Evolutionary conservation across 805 yeast species (phyloP).

Genomic region (Candida ponderosae): DNA sequence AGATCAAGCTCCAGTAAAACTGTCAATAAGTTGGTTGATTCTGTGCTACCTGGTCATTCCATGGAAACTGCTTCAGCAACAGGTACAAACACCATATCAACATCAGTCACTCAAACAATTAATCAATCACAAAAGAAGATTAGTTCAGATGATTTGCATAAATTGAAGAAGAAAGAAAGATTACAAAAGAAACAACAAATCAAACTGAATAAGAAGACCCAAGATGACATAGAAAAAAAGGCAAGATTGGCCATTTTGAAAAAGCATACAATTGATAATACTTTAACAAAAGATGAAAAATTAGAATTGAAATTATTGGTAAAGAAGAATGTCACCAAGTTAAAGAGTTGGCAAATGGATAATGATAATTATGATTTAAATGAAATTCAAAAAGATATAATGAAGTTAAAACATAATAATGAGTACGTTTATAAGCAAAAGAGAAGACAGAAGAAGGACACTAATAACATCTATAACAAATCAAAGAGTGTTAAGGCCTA

Average conservation of each 20-base stretch:
- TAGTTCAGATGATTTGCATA: constrained; percentile 25
- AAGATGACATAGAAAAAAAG: constrained; percentile 18
- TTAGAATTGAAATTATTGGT: constrained; percentile 25
- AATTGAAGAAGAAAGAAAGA: constrained; percentile 27
- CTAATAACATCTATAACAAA: constrained; percentile 6
- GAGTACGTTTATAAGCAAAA: constrained; percentile 26
- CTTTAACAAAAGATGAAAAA: constrained; percentile 25
- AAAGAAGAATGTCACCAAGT: constrained; percentile 26
- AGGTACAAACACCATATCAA: constrained; percentile 8
- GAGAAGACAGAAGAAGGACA: constrained; percentile 8
- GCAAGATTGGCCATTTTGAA: constrained; percentile 27
- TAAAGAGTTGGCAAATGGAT: constrained; percentile 35
- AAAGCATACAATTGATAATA: constrained; percentile 23
- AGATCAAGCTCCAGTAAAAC: constrained; percentile 21
- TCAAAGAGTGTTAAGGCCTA: constrained; percentile 20
- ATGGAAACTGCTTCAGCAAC: constrained; percentile 6
- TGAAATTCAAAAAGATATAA: constrained; percentile 33
- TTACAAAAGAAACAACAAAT: constrained; percentile 20
- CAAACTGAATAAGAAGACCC: constrained; percentile 7
- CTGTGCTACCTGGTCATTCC: constrained; percentile 29
- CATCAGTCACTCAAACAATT: constrained; percentile 30
- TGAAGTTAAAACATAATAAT: constrained; percentile 34
- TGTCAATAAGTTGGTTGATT: constrained; percentile 32
- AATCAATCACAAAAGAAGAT: constrained; percentile 27
- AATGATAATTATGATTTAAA: constrained; percentile 31